phyloP scores from a whole-genome alignment of 2,329 filamentous ascomycete species.

The Cladosporium sp. region DNA sequence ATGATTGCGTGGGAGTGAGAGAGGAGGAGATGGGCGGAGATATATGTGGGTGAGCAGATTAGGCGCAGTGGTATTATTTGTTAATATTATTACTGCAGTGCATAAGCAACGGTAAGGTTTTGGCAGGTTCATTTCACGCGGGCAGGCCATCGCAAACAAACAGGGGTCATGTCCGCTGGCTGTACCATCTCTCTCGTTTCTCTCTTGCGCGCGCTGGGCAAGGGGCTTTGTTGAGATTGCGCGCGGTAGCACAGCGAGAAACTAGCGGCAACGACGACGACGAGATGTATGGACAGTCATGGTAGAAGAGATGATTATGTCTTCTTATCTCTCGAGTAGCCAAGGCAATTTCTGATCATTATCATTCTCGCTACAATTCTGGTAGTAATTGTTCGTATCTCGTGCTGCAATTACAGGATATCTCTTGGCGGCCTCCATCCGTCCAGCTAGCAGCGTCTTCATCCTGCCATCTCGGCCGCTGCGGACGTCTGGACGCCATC shows the following conservation, averaged over 20 bases:
- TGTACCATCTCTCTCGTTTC: neutral
- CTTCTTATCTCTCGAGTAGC: neutral
- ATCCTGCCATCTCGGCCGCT: neutral
- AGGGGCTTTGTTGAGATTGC: slow-evolving; percentile 9
- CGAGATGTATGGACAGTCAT: neutral
- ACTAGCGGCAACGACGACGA: slow-evolving; percentile 1
- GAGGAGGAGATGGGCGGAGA: neutral
- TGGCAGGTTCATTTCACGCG: neutral
- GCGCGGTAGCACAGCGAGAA: slow-evolving; percentile 5
- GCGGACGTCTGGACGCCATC: neutral
- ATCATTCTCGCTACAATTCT: neutral
- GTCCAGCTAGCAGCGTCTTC: neutral
- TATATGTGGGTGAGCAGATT: neutral
- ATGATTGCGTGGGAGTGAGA: neutral
- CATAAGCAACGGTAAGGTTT: neutral
- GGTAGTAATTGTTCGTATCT: neutral
- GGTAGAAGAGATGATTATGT: neutral
- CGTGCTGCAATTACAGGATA: neutral
- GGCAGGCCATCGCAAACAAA: neutral
- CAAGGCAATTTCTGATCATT: neutral
- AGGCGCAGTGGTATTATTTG: neutral
- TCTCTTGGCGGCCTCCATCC: neutral
- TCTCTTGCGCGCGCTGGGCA: neutral
- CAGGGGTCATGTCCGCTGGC: neutral
- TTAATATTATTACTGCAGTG: neutral